Conservation (phyloP, 768 basidiomycete species). For the Lactarius indigo region DNA sequence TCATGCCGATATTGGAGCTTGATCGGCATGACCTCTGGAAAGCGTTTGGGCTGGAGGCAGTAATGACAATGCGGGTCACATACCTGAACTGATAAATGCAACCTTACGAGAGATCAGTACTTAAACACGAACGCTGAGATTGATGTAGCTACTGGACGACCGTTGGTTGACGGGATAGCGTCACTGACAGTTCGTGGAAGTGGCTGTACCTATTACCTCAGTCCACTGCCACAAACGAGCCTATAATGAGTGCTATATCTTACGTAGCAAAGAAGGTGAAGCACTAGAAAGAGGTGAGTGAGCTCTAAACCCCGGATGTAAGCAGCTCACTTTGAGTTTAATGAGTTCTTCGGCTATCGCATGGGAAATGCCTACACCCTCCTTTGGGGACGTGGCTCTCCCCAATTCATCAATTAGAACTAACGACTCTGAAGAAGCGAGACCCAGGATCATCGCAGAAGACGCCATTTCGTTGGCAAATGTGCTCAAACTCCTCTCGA, state of each 20-base stretch:
- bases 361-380: slow-evolving; percentile 78
- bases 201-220: slow-evolving; percentile 44
- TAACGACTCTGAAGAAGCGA: slow-evolving; percentile 67
- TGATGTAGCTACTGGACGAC: slow-evolving; percentile 64
- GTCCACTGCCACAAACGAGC: neutral
- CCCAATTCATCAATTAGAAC: slow-evolving; percentile 92
- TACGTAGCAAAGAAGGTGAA: slow-evolving; percentile 93
- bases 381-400: slow-evolving; percentile 82
- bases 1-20: slow-evolving; percentile 58
- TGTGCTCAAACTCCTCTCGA: slow-evolving; percentile 87
- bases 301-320: slow-evolving; percentile 1
- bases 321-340: slow-evolving; percentile 53
- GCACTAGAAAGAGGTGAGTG: slow-evolving; percentile 42
- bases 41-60: neutral
- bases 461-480: slow-evolving; percentile 96
- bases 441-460: slow-evolving; percentile 84
- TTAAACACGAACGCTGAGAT: neutral
- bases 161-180: slow-evolving; percentile 71
- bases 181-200: slow-evolving; percentile 74
- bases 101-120: slow-evolving; percentile 39
- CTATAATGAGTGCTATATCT: slow-evolving; percentile 21
- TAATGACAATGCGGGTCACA: neutral
- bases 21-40: slow-evolving; percentile 52
- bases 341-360: slow-evolving; percentile 81
- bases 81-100: slow-evolving; percentile 57